These are phyloP conservation scores for Backusella circina DNA, from an alignment of 192 early-diverging fungal species.

Conservation along the genomic window DNA sequence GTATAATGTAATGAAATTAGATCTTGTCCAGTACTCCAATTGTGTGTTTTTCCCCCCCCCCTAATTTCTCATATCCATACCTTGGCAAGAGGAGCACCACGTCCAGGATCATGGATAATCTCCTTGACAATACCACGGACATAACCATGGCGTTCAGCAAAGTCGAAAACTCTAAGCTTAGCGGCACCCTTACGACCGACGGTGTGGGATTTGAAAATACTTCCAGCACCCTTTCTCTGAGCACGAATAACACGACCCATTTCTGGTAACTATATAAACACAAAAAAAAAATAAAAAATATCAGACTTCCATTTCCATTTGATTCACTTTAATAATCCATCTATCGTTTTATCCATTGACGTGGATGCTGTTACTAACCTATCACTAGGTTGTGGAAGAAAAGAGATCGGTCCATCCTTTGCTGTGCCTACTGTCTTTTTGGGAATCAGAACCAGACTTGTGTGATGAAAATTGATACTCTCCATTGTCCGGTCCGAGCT, in stretches of 20 bases:
- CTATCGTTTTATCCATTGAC: background rate
- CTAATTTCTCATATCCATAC: conserved; percentile 37
- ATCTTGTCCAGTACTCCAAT: background rate
- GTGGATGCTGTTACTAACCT: background rate
- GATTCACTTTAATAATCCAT: background rate
- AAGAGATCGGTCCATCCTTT: background rate
- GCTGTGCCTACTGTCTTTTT: background rate
- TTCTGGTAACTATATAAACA: conserved; percentile 16
- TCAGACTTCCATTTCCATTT: background rate
- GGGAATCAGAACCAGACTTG: background rate
- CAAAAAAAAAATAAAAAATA: background rate
- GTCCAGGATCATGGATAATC: conserved; percentile 97
- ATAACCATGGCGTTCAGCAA: conserved; percentile 96
- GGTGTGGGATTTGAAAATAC: conserved; percentile 97
- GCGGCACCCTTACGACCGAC: conserved; percentile 93
- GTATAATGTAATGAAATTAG: background rate
- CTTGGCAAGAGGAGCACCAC: conserved; percentile 95
- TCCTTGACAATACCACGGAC: conserved; percentile 97
- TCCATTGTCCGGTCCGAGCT: background rate
- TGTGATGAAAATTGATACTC: background rate
- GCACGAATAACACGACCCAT: conserved; percentile 99
- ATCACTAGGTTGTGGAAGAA: conserved; percentile 6
- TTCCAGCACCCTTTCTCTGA: conserved; percentile 98
- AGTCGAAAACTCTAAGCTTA: conserved; percentile 93
- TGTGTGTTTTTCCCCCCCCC: background rate